Evolutionary conservation across 1,284 basidiomycete species (phyloP).

Genomic region (Pseudozyma sp.): DNA sequence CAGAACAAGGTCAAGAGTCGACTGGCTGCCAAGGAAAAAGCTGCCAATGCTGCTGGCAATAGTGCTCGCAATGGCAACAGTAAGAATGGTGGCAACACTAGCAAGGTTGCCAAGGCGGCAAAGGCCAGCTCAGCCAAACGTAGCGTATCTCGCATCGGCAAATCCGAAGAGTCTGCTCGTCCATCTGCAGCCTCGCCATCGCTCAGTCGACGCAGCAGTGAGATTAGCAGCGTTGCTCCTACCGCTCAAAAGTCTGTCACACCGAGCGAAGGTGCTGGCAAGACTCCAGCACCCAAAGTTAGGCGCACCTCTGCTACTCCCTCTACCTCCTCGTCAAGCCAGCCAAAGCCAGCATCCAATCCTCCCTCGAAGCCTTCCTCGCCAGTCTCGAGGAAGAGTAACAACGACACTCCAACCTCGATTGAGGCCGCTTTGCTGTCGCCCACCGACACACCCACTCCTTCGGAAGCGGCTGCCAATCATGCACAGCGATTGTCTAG

Average conservation of each 20-base stretch:
- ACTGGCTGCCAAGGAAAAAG: slow-evolving; percentile 38
- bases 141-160: slow-evolving; percentile 11
- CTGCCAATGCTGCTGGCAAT: neutral
- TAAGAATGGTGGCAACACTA: neutral
- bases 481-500: slow-evolving; percentile 24
- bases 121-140: slow-evolving; percentile 24
- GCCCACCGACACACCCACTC: slow-evolving; percentile 39
- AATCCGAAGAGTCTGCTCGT: slow-evolving; percentile 2
- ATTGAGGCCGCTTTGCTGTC: slow-evolving; percentile 40
- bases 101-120: neutral
- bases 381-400: slow-evolving; percentile 14
- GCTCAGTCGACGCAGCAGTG: slow-evolving; percentile 3
- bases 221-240: slow-evolving; percentile 4
- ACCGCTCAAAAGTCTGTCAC: slow-evolving; percentile 16
- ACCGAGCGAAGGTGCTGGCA: neutral
- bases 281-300: slow-evolving; percentile 32
- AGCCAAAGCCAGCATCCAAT: slow-evolving; percentile 12
- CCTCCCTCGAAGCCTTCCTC: slow-evolving; percentile 12
- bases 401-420: slow-evolving; percentile 19
- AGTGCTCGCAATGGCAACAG: neutral
- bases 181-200: slow-evolving; percentile 7
- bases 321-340: slow-evolving; percentile 3
- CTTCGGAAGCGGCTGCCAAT: slow-evolving; percentile 33
- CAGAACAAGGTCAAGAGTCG: slow-evolving; percentile 44
- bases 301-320: slow-evolving; percentile 22